Percentiles rank a stretch among this genome's conserved stretches.
Conservation (phyloP, 108 stramenopile species). For the Pseudonitzschia delicatissima region DNA sequence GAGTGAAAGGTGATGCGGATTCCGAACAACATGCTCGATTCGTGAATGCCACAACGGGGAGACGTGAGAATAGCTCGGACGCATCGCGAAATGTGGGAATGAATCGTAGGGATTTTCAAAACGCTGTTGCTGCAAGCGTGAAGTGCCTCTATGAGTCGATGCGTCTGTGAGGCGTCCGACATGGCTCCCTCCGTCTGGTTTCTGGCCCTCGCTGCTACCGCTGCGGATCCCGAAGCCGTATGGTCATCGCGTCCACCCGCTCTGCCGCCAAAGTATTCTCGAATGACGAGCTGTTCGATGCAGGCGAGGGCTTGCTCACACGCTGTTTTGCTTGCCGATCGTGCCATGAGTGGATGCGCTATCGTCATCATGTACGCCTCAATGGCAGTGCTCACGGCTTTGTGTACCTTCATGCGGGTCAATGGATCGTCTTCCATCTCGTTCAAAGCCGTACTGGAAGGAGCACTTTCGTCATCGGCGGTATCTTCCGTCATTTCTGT, state of each 20-base stretch:
- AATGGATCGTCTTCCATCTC: constrained; percentile 27
- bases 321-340: constrained; percentile 46
- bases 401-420: constrained; percentile 60
- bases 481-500: constrained; percentile 10
- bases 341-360: constrained; percentile 24
- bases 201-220: not conserved
- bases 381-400: constrained; percentile 28
- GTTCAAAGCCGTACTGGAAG: not conserved
- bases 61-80: constrained; percentile 68
- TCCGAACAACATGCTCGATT: constrained; percentile 87
- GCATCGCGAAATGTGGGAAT: constrained; percentile 48
- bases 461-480: not conserved
- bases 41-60: constrained; percentile 83
- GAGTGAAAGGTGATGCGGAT: constrained; percentile 93
- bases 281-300: constrained; percentile 50
- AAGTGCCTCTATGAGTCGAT: constrained; percentile 39
- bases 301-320: constrained; percentile 65
- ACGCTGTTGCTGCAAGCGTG: constrained; percentile 34
- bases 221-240: constrained; percentile 23
- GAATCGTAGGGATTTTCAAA: constrained; percentile 42
- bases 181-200: not conserved
- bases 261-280: constrained; percentile 66
- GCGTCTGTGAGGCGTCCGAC: constrained; percentile 26
- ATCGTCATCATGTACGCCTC: constrained; percentile 42
- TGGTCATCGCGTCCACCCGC: constrained; percentile 58